Conservation (phyloP, 331 rosid genomes). For the Pyrus hybrid region DNA sequence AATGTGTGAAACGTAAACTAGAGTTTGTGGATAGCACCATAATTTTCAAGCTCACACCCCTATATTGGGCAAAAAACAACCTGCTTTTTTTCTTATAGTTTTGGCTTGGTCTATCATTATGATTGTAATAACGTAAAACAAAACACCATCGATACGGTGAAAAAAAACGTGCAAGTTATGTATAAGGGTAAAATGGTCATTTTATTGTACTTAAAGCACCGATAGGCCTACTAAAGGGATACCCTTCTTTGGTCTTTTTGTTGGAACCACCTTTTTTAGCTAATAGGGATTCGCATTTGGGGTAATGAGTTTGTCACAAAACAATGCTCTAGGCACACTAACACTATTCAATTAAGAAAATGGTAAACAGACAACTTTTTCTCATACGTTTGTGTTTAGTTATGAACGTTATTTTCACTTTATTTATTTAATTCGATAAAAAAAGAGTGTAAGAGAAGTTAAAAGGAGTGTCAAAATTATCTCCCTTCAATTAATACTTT, state of each 20-base stretch:
- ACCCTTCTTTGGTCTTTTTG: not conserved
- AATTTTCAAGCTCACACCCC: conserved; percentile 21
- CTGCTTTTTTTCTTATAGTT: conserved; percentile 25
- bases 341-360: no score
- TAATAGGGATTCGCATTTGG: not conserved
- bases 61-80: conserved; percentile 23
- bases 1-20: no score
- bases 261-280: not conserved
- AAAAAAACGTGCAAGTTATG: conserved; percentile 16
- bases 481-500: no score
- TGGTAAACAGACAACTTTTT: no score
- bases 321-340: no score
- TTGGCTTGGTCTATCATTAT: conserved; percentile 34
- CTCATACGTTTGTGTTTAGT: no score
- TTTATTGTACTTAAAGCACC: not conserved
- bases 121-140: conserved; percentile 45
- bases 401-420: no score
- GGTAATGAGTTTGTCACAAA: not conserved
- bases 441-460: no score
- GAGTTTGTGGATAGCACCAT: no score
- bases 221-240: not conserved
- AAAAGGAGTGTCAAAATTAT: no score
- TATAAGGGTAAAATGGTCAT: conserved; percentile 13
- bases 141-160: conserved; percentile 40
- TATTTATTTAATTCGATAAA: no score